Percentiles rank a stretch among this genome's conserved stretches.
Evolutionary conservation across 106 monocot species (phyloP).

Genomic region (Acanthochlamys bracteata): DNA sequence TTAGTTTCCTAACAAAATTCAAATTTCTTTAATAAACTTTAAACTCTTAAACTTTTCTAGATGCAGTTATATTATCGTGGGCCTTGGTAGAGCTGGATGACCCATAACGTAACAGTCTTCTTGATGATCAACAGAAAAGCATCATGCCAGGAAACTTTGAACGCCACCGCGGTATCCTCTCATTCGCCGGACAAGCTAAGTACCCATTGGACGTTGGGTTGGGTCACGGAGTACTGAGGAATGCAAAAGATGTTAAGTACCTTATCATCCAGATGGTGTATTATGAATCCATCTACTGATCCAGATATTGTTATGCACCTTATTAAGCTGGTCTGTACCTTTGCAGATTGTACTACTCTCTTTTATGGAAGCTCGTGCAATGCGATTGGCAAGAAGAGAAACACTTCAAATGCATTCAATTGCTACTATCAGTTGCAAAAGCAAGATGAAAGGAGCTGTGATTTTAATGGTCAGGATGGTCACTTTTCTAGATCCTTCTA

Average conservation of each 20-base stretch:
- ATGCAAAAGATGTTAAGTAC: conserved; percentile 66
- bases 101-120: too few relatives aligned
- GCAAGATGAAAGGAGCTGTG: conserved; percentile 62
- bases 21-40: too few relatives aligned
- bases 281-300: conserved; percentile 53
- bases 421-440: conserved; percentile 78
- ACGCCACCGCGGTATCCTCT: conserved; percentile 80
- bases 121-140: conserved; percentile 79
- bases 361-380: conserved; percentile 78
- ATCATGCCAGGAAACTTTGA: conserved; percentile 74
- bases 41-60: too few relatives aligned
- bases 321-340: conserved; percentile 58
- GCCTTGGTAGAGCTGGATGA: too few relatives aligned
- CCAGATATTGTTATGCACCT: conserved; percentile 41
- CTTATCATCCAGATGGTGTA: conserved; percentile 77
- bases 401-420: conserved; percentile 80
- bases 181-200: conserved; percentile 83
- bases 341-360: conserved; percentile 73
- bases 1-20: too few relatives aligned
- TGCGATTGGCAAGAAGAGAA: conserved; percentile 59
- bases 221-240: conserved; percentile 45
- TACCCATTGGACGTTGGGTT: conserved; percentile 64
- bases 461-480: conserved; percentile 94
- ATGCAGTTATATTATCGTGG: too few relatives aligned
- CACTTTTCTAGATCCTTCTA: conserved; percentile 80